phyloP scores from a whole-genome alignment of 176 grass and related monocot species.

The Oryza brachyantha region DNA sequence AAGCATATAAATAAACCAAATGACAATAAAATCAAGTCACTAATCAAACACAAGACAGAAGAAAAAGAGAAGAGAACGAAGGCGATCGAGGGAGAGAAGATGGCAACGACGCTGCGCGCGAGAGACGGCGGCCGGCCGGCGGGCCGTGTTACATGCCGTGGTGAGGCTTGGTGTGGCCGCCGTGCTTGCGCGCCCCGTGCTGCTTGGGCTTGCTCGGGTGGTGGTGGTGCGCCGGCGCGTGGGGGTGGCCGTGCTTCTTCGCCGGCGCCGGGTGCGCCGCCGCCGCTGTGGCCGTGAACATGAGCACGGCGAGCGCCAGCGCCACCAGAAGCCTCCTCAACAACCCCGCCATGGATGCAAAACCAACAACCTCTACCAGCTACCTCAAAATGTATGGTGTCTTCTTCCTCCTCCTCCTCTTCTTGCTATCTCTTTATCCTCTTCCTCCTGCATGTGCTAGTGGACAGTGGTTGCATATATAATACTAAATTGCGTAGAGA shows the following conservation, averaged over 20 bases:
- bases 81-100: too few relatives aligned
- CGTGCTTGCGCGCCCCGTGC: neutral
- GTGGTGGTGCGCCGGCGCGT: neutral
- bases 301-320: conserved; percentile 3
- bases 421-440: neutral
- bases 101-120: neutral
- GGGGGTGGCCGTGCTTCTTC: neutral
- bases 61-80: neutral
- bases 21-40: neutral
- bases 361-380: too few relatives aligned
- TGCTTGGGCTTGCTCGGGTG: neutral
- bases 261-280: neutral
- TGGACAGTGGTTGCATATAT: neutral
- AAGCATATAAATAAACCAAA: neutral
- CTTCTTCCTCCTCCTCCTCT: neutral
- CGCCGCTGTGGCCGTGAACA: neutral
- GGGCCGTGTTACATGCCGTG: neutral
- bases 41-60: neutral
- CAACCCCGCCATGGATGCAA: neutral
- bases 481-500: neutral
- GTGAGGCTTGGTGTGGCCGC: neutral
- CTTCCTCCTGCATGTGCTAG: neutral
- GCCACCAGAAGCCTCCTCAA: neutral
- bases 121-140: too few relatives aligned
- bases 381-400: neutral